Base-by-base conservation (phyloP, 768 basidiomycete species). In the Pilatotrama ljubarskyi region DNA sequence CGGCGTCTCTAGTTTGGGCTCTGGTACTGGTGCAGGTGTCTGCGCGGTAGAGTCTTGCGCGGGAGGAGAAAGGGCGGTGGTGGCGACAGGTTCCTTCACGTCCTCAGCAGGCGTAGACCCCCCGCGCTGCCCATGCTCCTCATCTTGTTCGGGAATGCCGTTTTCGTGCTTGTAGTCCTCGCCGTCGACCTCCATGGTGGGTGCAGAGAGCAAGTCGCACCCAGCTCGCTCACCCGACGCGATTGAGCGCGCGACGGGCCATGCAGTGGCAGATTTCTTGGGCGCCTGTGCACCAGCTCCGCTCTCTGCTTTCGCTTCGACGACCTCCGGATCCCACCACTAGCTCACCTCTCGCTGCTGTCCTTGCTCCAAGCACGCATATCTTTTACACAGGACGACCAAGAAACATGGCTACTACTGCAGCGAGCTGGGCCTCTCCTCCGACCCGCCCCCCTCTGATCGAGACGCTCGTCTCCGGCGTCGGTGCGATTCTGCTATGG, bases 391-490 rank as follows among this genome's bases (percentile, higher is more conserved):
- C 24, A n/a, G n/a, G 29, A 46, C 22, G 24, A 9, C 15, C 9
- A 22, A 49, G 48, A 32, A 32, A 32, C 4, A 86, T 87, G 85
- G 73, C 76, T 46, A 63, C 72, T 22, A 68, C 79, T 44, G 81
- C 82, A 49, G 74, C 85, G 25, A 78, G 81, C 63, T 93, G 91
- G 91, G 77, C 85, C 51, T 78, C 81, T 25, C 95, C 95, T 38
- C 74, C 85, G 17, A 90, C 88, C 50, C 83, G 95, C 48, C 86
- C 93, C 64, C 88, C 91, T 61, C 82, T 91, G 68, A 96, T 98
- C 58, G 92, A 96, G 69, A 88, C 90, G 67, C 84, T 98, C 20
- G 93, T 95, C 24, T 92, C 90, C 22, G 93, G 93, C 43, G 93
- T 95, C 47, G 93, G 92, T 91, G 62, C 64, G 91, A 74, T 24